phyloP scores from a whole-genome alignment of 2,329 filamentous ascomycete species.

The Xylaria sp. region DNA sequence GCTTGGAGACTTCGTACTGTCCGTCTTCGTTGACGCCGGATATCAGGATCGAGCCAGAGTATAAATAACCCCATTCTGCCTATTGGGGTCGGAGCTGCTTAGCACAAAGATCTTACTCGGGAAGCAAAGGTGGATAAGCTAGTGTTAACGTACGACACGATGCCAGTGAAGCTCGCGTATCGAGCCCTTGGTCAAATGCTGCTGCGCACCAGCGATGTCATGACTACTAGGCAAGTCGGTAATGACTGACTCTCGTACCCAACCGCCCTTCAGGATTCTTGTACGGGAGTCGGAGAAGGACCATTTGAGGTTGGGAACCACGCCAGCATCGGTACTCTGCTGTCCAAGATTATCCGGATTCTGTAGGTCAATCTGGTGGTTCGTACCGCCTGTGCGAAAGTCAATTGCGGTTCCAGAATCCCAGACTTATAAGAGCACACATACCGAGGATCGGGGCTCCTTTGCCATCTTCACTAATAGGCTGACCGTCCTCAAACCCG shows the following conservation, averaged over 20 bases:
- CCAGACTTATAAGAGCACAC: slow-evolving; percentile 13
- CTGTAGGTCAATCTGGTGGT: slow-evolving; percentile 67
- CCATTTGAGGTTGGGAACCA: slow-evolving; percentile 75
- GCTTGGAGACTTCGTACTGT: slow-evolving; percentile 62
- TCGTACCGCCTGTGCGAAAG: slow-evolving; percentile 66
- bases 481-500: slow-evolving; percentile 63
- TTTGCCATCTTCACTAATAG: slow-evolving; percentile 66
- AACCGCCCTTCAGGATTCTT: slow-evolving; percentile 69
- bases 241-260: slow-evolving; percentile 73
- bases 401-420: slow-evolving; percentile 15
- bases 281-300: slow-evolving; percentile 75
- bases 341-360: slow-evolving; percentile 72
- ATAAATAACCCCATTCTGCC: slow-evolving; percentile 75
- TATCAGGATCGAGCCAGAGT: slow-evolving; percentile 63
- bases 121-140: not conserved
- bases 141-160: slow-evolving; percentile 61
- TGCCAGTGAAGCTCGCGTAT: slow-evolving; percentile 76
- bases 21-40: slow-evolving; percentile 72
- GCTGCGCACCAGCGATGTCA: slow-evolving; percentile 74
- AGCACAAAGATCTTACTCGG: not conserved
- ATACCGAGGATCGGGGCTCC: slow-evolving; percentile 68
- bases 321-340: slow-evolving; percentile 70
- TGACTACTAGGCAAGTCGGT: slow-evolving; percentile 73
- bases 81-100: slow-evolving; percentile 41
- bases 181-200: slow-evolving; percentile 73